Conservation (phyloP, 106 monocot species). For the Platanthera zijinensis region DNA sequence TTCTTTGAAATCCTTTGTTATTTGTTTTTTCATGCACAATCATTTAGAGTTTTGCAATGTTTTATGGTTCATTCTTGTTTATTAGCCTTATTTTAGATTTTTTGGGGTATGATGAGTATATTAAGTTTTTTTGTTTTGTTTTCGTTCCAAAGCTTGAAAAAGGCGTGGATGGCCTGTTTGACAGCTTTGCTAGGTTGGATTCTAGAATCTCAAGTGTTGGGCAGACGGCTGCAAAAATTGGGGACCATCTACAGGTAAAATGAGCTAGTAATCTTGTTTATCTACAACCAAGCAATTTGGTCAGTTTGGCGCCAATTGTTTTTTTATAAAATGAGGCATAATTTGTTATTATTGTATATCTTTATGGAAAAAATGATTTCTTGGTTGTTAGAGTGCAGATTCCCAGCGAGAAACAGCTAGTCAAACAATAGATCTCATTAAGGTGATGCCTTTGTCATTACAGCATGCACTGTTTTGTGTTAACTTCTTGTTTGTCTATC, state of each 20-base stretch:
- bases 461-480: neutral
- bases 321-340: neutral
- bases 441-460: constrained; percentile 34
- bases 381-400: constrained; percentile 82
- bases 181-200: constrained; percentile 94
- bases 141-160: constrained; percentile 55
- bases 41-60: neutral
- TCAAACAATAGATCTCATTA: constrained; percentile 98
- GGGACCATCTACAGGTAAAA: constrained; percentile 94
- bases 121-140: neutral
- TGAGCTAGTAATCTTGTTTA: neutral
- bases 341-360: neutral
- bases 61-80: neutral
- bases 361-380: constrained; percentile 3
- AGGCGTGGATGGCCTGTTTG: constrained; percentile 97
- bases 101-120: neutral
- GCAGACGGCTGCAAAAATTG: constrained; percentile 99
- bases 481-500: neutral
- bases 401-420: constrained; percentile 97
- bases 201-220: constrained; percentile 97
- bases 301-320: neutral
- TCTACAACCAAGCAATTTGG: neutral
- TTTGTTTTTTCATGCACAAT: neutral
- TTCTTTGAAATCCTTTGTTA: neutral
- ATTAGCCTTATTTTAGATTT: neutral